Evolutionary conservation across 176 grass and related monocot genomes (phyloP).

Genomic region (Carex kokanica): DNA sequence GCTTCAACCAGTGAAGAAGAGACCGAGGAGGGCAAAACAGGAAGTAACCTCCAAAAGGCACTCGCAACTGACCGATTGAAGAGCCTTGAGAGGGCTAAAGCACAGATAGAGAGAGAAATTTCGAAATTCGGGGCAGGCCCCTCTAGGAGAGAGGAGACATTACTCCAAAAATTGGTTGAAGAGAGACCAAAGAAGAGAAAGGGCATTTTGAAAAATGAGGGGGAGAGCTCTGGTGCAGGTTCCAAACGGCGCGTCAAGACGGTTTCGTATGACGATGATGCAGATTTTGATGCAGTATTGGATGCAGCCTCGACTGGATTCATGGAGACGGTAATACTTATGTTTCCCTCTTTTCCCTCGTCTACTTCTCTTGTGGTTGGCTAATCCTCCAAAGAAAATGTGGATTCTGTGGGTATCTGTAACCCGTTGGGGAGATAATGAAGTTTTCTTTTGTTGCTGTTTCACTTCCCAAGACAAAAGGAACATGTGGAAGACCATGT

Average conservation of each 20-base stretch:
- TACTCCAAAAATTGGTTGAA: slow-evolving; percentile 59
- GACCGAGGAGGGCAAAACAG: not conserved
- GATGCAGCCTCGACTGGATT: slow-evolving; percentile 75
- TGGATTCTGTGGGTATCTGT: not conserved
- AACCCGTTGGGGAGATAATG: not conserved
- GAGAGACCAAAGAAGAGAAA: slow-evolving; percentile 50
- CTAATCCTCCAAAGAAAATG: not conserved
- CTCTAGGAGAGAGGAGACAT: slow-evolving; percentile 6
- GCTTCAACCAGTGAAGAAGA: slow-evolving; percentile 11
- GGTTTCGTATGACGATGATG: slow-evolving; percentile 64
- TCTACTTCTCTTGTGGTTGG: not conserved
- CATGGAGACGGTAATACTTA: slow-evolving; percentile 80
- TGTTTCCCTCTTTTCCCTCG: not conserved
- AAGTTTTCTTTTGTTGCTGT: not conserved
- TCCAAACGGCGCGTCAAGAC: slow-evolving; percentile 38
- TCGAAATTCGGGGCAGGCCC: slow-evolving; percentile 25
- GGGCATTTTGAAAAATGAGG: slow-evolving; percentile 11
- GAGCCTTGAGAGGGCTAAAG: slow-evolving; percentile 72
- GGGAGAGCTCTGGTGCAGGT: slow-evolving; percentile 12
- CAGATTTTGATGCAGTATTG: slow-evolving; percentile 66
- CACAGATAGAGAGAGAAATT: slow-evolving; percentile 70
- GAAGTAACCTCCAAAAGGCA: slow-evolving; percentile 56
- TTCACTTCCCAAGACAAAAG: not conserved
- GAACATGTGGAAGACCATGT: not conserved
- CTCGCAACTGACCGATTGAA: slow-evolving; percentile 72